Conservation (phyloP, 1,284 basidiomycete genomes). For the Ceraceosorus bombacis region DNA sequence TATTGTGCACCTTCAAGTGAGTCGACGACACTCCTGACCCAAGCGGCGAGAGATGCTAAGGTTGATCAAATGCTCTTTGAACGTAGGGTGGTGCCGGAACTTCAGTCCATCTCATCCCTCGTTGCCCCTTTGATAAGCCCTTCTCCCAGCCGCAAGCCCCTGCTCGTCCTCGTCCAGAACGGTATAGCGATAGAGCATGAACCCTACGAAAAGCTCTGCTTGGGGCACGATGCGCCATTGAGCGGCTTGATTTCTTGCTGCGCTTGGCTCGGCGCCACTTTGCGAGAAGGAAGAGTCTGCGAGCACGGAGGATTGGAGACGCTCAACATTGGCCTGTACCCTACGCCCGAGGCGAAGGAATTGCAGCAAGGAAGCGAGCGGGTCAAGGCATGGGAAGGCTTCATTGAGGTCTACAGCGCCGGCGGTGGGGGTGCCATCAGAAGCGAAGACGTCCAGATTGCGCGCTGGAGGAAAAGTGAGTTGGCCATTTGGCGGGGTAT, state of each 20-base stretch:
- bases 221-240: constrained; percentile 17
- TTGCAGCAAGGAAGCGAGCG: background rate
- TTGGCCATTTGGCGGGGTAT: background rate
- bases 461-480: constrained; percentile 53
- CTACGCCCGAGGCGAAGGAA: constrained; percentile 7
- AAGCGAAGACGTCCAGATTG: constrained; percentile 51
- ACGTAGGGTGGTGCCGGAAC: constrained; percentile 59
- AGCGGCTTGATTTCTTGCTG: constrained; percentile 46
- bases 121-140: background rate
- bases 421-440: constrained; percentile 50
- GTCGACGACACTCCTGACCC: background rate
- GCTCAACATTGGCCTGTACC: constrained; percentile 50
- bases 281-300: constrained; percentile 22
- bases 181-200: constrained; percentile 67
- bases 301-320: constrained; percentile 29
- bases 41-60: constrained; percentile 52
- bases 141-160: constrained; percentile 49
- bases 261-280: constrained; percentile 52
- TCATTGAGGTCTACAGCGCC: constrained; percentile 46
- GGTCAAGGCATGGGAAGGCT: constrained; percentile 29
- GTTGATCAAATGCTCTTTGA: constrained; percentile 55
- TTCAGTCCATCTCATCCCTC: constrained; percentile 50
- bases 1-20: background rate
- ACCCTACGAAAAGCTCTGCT: constrained; percentile 56
- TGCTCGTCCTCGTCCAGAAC: constrained; percentile 67